Evolutionary conservation across 2,329 filamentous ascomycete genomes (phyloP), one percentile per base, ranked within the genome.

Genomic region (Aspergillus japonicus): DNA sequence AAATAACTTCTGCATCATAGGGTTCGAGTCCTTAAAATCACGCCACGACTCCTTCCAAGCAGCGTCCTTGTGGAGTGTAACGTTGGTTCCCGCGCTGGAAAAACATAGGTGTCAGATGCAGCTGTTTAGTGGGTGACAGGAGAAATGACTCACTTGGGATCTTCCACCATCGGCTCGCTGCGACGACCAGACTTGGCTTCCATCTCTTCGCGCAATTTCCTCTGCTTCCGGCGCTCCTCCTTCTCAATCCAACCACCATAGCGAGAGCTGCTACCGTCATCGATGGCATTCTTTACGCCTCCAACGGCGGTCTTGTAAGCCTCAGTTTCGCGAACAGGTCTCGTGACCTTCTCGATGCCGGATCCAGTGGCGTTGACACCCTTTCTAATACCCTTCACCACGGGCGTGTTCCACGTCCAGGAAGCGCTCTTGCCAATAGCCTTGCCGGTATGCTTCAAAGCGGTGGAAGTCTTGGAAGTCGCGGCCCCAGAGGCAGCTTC

Each of bases 31-130:
- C 64, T 90, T 89, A 85, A 98, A 99, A 54, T 95, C 90, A 70
- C 89, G 87, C 95, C 95, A 99, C n/a, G 92, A 92, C 76, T 98
- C 94, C 79, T 96, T 97, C 92, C 94, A 98, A 23, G 90, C 91
- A 14, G 95, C 89, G 69, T 99, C 95, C 79, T 99, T 99, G 83
- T 99, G 95, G 0, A 99, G 76, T 0, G 94, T 98, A 52, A 99
- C 82, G 72, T 96, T 96, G 59, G 93, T 96, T 61, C 95, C 95
- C 60, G 95, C 95, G 60, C 95, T 97, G 21, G 54, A 42, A 42
- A n/a, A 26, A 35, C 14, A 19, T 19, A 50, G 7, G 5, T 49
- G n/a, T 24, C 31, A 51, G 24, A 12, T 19, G 12, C 44, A 48
- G 6, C 50, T 39, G 35, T 23, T 11, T 23, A 16, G 12, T n/a